Conservation (phyloP, 371 early-diverging fungal genomes). For the Zancudomyces culisetae region DNA sequence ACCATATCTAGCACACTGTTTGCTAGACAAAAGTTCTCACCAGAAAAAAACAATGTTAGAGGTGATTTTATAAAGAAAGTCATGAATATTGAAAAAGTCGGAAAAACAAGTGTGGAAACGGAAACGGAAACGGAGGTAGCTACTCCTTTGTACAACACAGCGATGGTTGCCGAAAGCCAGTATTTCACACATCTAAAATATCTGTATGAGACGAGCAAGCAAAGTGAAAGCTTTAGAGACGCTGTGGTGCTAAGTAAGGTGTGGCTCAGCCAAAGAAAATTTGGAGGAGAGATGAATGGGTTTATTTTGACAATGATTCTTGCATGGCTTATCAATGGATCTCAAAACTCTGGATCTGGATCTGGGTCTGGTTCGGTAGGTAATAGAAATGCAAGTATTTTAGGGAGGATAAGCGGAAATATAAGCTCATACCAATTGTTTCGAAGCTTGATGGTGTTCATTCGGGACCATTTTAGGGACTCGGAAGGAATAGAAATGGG, state of each 20-base stretch:
- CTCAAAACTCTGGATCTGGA: slow-evolving; percentile 28
- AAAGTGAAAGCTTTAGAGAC: slow-evolving; percentile 51
- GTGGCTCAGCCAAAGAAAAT: slow-evolving; percentile 66
- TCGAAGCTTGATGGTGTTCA: slow-evolving; percentile 61
- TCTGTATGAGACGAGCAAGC: slow-evolving; percentile 50
- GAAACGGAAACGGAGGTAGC: slow-evolving; percentile 24
- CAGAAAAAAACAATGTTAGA: slow-evolving; percentile 67
- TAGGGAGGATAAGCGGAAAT: too few relatives aligned
- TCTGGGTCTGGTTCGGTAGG: too few relatives aligned
- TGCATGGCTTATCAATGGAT: slow-evolving; percentile 54
- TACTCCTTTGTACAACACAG: slow-evolving; percentile 83
- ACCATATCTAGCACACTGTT: slow-evolving; percentile 38
- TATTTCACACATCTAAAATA: slow-evolving; percentile 55
- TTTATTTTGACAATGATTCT: slow-evolving; percentile 71
- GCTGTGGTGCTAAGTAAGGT: slow-evolving; percentile 59
- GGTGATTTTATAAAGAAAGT: slow-evolving; percentile 9
- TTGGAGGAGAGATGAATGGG: slow-evolving; percentile 30
- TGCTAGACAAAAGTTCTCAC: slow-evolving; percentile 49
- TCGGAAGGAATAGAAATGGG: slow-evolving; percentile 5
- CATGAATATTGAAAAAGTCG: background rate
- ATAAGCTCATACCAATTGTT: slow-evolving; percentile 75
- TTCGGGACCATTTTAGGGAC: slow-evolving; percentile 31
- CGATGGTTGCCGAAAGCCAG: slow-evolving; percentile 53
- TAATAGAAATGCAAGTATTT: too few relatives aligned
- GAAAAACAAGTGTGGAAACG: slow-evolving; percentile 4